Conservation (phyloP, 2,329 filamentous ascomycete genomes). For the Fusarium nematophilum region DNA sequence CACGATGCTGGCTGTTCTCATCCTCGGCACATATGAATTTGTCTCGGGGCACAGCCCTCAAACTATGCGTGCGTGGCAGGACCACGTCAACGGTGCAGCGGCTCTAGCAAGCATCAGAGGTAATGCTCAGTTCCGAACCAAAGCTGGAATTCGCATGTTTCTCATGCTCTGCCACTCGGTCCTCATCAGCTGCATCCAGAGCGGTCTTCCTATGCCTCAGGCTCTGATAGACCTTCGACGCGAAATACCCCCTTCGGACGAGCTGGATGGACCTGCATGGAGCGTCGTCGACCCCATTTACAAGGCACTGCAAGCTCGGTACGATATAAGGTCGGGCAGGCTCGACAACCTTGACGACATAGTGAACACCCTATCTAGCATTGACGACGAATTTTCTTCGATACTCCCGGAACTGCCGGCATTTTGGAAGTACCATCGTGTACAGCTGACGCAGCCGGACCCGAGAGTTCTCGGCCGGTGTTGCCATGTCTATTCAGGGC, state of each 20-base stretch:
- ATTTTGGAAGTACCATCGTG: constrained; percentile 56
- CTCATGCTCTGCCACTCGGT: constrained; percentile 64
- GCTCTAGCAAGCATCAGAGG: constrained; percentile 63
- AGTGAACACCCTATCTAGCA: constrained; percentile 50
- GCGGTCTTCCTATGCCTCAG: constrained; percentile 60
- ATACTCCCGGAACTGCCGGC: constrained; percentile 53
- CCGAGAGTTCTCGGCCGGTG: constrained; percentile 54
- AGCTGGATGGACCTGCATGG: constrained; percentile 54
- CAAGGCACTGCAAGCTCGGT: constrained; percentile 58
- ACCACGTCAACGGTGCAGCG: constrained; percentile 65
- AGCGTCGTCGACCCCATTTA: constrained; percentile 58
- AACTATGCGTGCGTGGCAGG: constrained; percentile 63
- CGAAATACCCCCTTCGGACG: constrained; percentile 52
- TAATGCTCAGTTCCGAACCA: constrained; percentile 57
- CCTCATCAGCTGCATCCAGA: constrained; percentile 64
- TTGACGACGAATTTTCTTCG: constrained; percentile 57
- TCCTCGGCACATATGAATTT: constrained; percentile 66
- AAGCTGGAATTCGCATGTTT: constrained; percentile 63
- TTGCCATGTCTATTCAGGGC: constrained; percentile 60
- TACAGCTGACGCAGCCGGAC: constrained; percentile 53
- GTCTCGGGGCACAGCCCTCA: constrained; percentile 59
- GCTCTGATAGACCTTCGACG: constrained; percentile 59
- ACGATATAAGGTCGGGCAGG: constrained; percentile 56
- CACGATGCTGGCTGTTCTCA: constrained; percentile 65
- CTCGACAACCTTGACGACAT: constrained; percentile 51